These are phyloP conservation scores for Pseudocercospora eumusae DNA, from an alignment of 2,329 filamentous ascomycete genomes.

Conservation along the genomic window DNA sequence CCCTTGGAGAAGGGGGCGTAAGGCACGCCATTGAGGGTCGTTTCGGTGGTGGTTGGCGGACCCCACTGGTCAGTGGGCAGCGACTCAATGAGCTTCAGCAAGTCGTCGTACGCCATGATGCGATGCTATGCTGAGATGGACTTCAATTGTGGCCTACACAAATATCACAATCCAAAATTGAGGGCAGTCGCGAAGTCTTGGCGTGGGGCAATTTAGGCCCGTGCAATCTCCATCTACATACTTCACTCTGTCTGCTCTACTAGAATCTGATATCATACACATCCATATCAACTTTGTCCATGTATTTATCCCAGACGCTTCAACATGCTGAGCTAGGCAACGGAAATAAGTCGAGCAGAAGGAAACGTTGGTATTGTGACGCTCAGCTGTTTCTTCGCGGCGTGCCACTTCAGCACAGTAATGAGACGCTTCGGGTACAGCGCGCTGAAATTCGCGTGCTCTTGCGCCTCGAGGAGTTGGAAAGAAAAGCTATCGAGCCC, in stretches of 20 bases:
- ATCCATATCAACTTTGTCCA: too few species aligned
- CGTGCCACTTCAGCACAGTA: not conserved
- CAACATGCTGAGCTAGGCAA: not conserved
- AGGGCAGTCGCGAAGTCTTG: not conserved
- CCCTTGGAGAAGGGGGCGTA: slow-evolving; percentile 98
- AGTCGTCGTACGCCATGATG: slow-evolving; percentile 49
- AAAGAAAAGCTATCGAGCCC: not conserved
- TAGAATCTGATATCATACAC: too few species aligned
- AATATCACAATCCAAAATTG: not conserved
- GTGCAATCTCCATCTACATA: too few species aligned
- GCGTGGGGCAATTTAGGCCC: not conserved
- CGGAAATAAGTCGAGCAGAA: not conserved
- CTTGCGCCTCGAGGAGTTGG: not conserved
- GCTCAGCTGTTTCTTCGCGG: not conserved
- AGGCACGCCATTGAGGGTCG: slow-evolving; percentile 88
- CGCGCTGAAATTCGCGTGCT: not conserved
- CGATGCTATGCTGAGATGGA: too few species aligned
- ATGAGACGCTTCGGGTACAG: not conserved
- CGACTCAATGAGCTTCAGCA: slow-evolving; percentile 51
- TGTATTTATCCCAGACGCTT: too few species aligned
- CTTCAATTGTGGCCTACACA: too few species aligned
- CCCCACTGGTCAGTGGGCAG: slow-evolving; percentile 67
- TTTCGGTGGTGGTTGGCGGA: slow-evolving; percentile 77
- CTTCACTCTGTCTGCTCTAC: too few species aligned
- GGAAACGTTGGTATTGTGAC: not conserved